Evolutionary conservation across 164 flowering plant species (phyloP).

Genomic region (Kalanchoe fedtschenkoi): DNA sequence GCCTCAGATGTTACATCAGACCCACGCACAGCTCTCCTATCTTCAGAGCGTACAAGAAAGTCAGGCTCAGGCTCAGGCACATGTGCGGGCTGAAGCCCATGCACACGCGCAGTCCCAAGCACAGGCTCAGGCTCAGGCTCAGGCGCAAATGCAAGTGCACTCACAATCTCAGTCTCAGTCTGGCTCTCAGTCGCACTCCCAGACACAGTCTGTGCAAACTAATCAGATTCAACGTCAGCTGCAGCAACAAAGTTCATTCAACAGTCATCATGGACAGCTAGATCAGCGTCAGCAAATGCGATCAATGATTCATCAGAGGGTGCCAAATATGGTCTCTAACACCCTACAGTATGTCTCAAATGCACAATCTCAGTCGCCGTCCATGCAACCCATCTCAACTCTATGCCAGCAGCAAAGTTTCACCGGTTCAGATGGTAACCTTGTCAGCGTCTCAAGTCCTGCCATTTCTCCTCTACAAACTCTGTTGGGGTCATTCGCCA

Average conservation of each 20-base stretch:
- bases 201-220: slow-evolving; percentile 7
- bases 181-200: slow-evolving; percentile 1
- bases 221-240: slow-evolving; percentile 14
- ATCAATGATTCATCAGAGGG: slow-evolving; percentile 32
- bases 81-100: not conserved
- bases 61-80: slow-evolving; percentile 15
- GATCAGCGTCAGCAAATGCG: slow-evolving; percentile 28
- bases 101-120: slow-evolving; percentile 1
- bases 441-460: slow-evolving; percentile 23
- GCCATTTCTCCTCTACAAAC: slow-evolving; percentile 56
- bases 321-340: slow-evolving; percentile 30
- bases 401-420: slow-evolving; percentile 53
- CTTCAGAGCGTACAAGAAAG: slow-evolving; percentile 38
- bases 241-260: slow-evolving; percentile 24
- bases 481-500: slow-evolving; percentile 55
- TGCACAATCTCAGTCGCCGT: slow-evolving; percentile 42
- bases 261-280: slow-evolving; percentile 8
- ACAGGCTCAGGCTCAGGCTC: not conserved
- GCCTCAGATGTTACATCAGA: slow-evolving; percentile 50
- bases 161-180: not conserved
- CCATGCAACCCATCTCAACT: slow-evolving; percentile 41
- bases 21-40: slow-evolving; percentile 49
- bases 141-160: not conserved
- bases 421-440: slow-evolving; percentile 45
- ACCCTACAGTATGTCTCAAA: slow-evolving; percentile 40